Conservation (phyloP, 1,139 yeast genomes). For the Debaryomycetaceae sp. region DNA sequence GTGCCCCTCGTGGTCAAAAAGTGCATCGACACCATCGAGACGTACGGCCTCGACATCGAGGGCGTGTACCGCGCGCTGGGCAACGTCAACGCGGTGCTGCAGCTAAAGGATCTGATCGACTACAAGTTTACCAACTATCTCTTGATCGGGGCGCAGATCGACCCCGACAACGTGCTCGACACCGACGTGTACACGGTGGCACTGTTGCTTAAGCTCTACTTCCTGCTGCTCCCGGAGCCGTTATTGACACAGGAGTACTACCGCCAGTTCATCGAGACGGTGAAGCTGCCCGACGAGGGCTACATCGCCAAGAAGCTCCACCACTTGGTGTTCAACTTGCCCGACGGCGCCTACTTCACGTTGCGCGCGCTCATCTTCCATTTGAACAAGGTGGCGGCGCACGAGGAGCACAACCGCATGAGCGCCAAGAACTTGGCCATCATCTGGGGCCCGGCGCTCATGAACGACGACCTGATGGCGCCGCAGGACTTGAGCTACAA, state of each 20-base stretch:
- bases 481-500: slow-evolving; percentile 79
- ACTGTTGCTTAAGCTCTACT: slow-evolving; percentile 64
- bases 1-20: slow-evolving; percentile 89
- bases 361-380: slow-evolving; percentile 81
- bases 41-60: slow-evolving; percentile 76
- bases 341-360: slow-evolving; percentile 94
- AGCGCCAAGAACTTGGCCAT: slow-evolving; percentile 71
- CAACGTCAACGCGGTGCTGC: slow-evolving; percentile 68
- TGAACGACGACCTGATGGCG: slow-evolving; percentile 59
- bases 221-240: slow-evolving; percentile 67
- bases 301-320: slow-evolving; percentile 73
- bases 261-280: slow-evolving; percentile 64
- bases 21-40: slow-evolving; percentile 83
- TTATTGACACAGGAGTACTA: slow-evolving; percentile 56
- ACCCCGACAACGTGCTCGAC: slow-evolving; percentile 48
- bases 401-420: slow-evolving; percentile 72
- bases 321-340: slow-evolving; percentile 80
- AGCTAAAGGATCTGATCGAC: slow-evolving; percentile 69
- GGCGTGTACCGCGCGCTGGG: slow-evolving; percentile 90
- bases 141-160: slow-evolving; percentile 39
- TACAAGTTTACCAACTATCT: slow-evolving; percentile 65
- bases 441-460: slow-evolving; percentile 91
- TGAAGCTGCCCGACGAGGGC: slow-evolving; percentile 50
- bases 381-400: slow-evolving; percentile 65
- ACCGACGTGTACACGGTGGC: slow-evolving; percentile 73